phyloP scores from a whole-genome alignment of 176 grass and related monocot species.

The Hyparrhenia diplandra region DNA sequence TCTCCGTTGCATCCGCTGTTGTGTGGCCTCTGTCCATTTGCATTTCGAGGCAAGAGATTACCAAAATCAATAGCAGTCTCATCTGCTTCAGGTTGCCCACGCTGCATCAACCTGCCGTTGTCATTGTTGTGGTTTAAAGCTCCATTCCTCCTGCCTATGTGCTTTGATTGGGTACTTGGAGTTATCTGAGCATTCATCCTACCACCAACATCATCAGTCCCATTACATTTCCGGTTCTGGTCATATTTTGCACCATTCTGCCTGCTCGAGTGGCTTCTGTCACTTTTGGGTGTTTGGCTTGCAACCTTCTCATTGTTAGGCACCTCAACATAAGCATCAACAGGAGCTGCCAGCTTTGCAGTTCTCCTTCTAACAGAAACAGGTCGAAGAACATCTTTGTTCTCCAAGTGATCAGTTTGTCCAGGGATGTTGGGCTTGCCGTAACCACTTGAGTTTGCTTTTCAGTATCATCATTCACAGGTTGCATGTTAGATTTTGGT shows the following conservation, averaged over 20 bases:
- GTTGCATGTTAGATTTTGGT: conserved; percentile 11
- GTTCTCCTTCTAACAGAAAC: conserved; percentile 64
- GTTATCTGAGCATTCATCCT: conserved; percentile 26
- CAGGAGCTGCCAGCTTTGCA: conserved; percentile 22
- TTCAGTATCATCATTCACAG: conserved; percentile 29
- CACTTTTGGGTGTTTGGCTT: conserved; percentile 24
- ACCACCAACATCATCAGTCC: conserved; percentile 13
- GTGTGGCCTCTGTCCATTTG: conserved; percentile 22
- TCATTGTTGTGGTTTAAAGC: conserved; percentile 24
- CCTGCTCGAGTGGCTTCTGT: conserved; percentile 33
- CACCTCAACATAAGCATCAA: conserved; percentile 10
- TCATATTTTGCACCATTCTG: conserved; percentile 20
- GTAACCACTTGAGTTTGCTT: conserved; percentile 3
- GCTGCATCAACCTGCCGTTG: conserved; percentile 19
- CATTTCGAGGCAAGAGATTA: conserved; percentile 38
- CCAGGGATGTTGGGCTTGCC: neutral
- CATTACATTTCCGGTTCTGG: conserved; percentile 1
- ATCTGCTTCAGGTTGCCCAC: conserved; percentile 24
- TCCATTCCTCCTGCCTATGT: conserved; percentile 33
- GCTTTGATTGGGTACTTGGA: conserved; percentile 25
- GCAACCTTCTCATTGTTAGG: conserved; percentile 35
- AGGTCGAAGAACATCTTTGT: conserved; percentile 37
- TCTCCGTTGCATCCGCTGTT: neutral
- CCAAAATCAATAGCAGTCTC: conserved; percentile 63
- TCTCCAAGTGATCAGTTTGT: conserved; percentile 12